Evolutionary conservation across 1,284 basidiomycete species (phyloP), one percentile per base, ranked within the genome.

Genomic region (Cerrena zonata): DNA sequence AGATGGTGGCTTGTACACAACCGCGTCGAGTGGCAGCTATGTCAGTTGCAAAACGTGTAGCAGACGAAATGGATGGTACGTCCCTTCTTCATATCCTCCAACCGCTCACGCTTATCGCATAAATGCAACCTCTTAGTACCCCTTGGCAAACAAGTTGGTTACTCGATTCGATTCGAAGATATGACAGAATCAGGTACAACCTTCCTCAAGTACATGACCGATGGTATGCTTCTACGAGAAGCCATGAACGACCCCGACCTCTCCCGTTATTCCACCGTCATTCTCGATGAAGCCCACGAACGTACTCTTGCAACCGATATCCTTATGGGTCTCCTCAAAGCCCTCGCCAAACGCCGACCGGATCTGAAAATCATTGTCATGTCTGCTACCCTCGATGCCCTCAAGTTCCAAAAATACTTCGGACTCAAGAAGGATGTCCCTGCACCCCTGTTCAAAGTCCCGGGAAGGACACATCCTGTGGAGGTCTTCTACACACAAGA

Each of bases 341-440:
- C 75, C 55, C 82, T 99, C 15, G 88, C 89, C 1, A 86, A 84
- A 63, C 80, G 82, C 54, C 84, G 96, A 39, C 61, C 81, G 1
- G 95, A 98, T 65, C 83, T 99, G 58, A 99, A 98, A 73, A 87
- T 99, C 63, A 94, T 99, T 53, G 78, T 99, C 76, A 99, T 99
- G 96, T 94, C 90, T 40, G 96, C 96, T 30, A 99, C 96, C 1
- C 84, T 99, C 27, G 95, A 99, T 63, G 92, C 95, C 0, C 78
- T 89, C 64, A 99, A 99, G 69, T 99, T 99, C 71, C 92, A 95
- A 67, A 91, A 86, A 62, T 99, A 98, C 76, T 99, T 98, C 66
- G 84, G 83, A 51, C 72, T 90, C 54, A 70, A 73, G 4, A 54
- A 66, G 2, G 65, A 58, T 5, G 58, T 62, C 23, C 62, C 69